Evolutionary conservation across 371 early-diverging fungal species (phyloP).

Genomic region (Actinomortierella wolfii): DNA sequence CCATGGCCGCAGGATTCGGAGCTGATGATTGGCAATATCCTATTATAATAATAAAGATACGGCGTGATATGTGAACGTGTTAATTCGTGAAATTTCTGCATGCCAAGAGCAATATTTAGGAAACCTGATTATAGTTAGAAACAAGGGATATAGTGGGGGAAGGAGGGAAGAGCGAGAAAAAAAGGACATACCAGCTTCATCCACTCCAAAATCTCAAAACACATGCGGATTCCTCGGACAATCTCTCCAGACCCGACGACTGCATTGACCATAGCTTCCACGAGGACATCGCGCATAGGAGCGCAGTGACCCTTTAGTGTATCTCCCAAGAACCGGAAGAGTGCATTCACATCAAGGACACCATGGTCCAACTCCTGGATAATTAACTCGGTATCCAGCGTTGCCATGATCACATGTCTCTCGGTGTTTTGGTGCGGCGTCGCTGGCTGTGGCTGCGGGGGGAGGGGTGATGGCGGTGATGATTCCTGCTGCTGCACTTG

Average conservation of each 20-base stretch:
- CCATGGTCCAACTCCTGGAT: slow-evolving; percentile 51
- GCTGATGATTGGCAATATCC: slow-evolving; percentile 75
- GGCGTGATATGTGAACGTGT: no score
- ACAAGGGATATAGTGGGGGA: slow-evolving; percentile 3
- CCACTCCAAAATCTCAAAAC: slow-evolving; percentile 71
- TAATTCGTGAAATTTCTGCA: no score
- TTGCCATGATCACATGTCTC: slow-evolving; percentile 18
- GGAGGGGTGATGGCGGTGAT: no score
- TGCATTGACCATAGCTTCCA: slow-evolving; percentile 35
- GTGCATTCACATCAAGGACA: slow-evolving; percentile 53
- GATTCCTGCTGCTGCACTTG: no score
- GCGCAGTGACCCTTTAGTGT: slow-evolving; percentile 58
- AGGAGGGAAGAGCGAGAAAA: not conserved
- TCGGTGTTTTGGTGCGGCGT: slow-evolving; percentile 18
- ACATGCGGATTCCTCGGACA: slow-evolving; percentile 57
- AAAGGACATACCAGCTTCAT: slow-evolving; percentile 68
- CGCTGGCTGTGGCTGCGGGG: not conserved
- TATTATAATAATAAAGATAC: slow-evolving; percentile 9
- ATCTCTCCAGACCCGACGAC: slow-evolving; percentile 48
- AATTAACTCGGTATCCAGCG: slow-evolving; percentile 49
- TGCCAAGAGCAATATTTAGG: slow-evolving; percentile 23
- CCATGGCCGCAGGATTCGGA: slow-evolving; percentile 61
- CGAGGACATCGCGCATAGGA: slow-evolving; percentile 40
- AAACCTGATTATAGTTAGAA: slow-evolving; percentile 29
- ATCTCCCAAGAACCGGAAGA: slow-evolving; percentile 59